A percentile compares a stretch with the other conserved stretches of the same genome.
Conservation (phyloP, 108 stramenopile genomes). For the Skeletonema menzelii region DNA sequence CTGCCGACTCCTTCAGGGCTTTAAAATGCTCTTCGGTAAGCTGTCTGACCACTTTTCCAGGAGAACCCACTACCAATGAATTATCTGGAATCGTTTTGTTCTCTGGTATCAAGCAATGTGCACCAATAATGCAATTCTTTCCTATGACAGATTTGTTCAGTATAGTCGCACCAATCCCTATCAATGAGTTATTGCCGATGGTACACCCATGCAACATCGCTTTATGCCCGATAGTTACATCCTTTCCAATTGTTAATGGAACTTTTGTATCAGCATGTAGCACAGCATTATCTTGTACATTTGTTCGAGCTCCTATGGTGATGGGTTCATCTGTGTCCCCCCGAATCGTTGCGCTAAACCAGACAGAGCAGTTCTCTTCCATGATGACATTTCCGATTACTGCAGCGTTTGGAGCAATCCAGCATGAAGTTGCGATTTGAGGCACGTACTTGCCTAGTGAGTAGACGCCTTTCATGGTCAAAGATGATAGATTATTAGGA, state of each 20-base stretch:
- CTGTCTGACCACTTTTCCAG: slow-evolving; percentile 40
- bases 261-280: slow-evolving; percentile 45
- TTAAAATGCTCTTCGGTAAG: slow-evolving; percentile 51
- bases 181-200: slow-evolving; percentile 43
- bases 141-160: slow-evolving; percentile 49
- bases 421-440: slow-evolving; percentile 34
- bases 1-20: slow-evolving; percentile 29
- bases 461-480: slow-evolving; percentile 39
- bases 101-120: slow-evolving; percentile 46
- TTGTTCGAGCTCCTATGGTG: slow-evolving; percentile 44
- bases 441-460: slow-evolving; percentile 39
- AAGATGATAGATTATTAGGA: too few species aligned
- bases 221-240: slow-evolving; percentile 53
- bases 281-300: slow-evolving; percentile 56
- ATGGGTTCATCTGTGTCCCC: slow-evolving; percentile 53
- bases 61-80: slow-evolving; percentile 37
- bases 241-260: slow-evolving; percentile 44
- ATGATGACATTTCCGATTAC: slow-evolving; percentile 52
- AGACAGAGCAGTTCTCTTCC: slow-evolving; percentile 43
- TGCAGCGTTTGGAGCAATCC: slow-evolving; percentile 62
- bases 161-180: slow-evolving; percentile 53
- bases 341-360: slow-evolving; percentile 54
- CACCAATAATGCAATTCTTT: slow-evolving; percentile 48
- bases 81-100: slow-evolving; percentile 49
- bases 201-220: slow-evolving; percentile 55